A percentile compares a stretch with the other conserved stretches of the same genome.
phyloP scores from a whole-genome alignment of 108 stramenopile genomes.

The Mediolabrus comicus region DNA sequence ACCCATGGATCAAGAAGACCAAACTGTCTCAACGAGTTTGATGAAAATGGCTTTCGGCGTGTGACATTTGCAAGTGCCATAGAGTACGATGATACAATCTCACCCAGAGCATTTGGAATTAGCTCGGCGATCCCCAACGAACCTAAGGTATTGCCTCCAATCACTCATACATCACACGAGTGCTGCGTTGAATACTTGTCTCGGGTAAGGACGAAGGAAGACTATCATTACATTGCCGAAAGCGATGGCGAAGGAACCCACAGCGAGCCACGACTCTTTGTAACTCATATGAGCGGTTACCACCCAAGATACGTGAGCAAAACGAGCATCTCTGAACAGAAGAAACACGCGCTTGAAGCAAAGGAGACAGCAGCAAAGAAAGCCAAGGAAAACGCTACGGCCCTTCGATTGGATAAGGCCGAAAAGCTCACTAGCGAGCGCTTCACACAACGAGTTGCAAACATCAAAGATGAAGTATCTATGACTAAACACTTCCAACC shows the following conservation, averaged over 20 bases:
- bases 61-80: slow-evolving; percentile 25
- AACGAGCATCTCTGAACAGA: slow-evolving; percentile 40
- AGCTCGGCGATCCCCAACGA: slow-evolving; percentile 29
- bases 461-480: slow-evolving; percentile 13
- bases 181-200: slow-evolving; percentile 28
- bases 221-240: slow-evolving; percentile 52
- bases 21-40: slow-evolving; percentile 13
- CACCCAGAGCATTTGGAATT: slow-evolving; percentile 27
- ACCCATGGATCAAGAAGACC: neutral
- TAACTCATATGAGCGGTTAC: slow-evolving; percentile 43
- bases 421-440: slow-evolving; percentile 31
- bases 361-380: slow-evolving; percentile 33
- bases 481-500: neutral
- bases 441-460: slow-evolving; percentile 20
- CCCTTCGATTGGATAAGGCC: slow-evolving; percentile 38
- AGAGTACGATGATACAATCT: slow-evolving; percentile 28
- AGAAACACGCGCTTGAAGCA: slow-evolving; percentile 19
- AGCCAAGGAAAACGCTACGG: neutral
- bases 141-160: slow-evolving; percentile 8
- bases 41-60: slow-evolving; percentile 34
- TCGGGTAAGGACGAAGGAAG: slow-evolving; percentile 26
- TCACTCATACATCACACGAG: slow-evolving; percentile 27
- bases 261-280: slow-evolving; percentile 36
- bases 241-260: slow-evolving; percentile 38
- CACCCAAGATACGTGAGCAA: slow-evolving; percentile 22